Conservation (phyloP, 1,139 yeast genomes). For the Debaryomyces sp. region DNA sequence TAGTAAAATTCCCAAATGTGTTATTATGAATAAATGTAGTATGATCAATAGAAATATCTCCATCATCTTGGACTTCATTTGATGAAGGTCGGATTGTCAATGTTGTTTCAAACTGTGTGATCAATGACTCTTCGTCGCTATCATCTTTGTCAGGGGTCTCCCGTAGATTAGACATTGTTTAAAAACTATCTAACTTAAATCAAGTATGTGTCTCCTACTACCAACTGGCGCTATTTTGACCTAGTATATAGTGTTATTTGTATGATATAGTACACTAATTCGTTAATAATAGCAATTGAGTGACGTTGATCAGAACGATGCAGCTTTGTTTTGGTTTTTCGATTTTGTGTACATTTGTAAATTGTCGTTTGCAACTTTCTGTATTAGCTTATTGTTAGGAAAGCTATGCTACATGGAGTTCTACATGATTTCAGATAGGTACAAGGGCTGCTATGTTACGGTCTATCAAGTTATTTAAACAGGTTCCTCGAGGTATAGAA, state of each 20-base stretch:
- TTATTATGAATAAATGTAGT: slow-evolving; percentile 38
- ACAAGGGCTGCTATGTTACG: not conserved
- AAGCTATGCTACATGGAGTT: not conserved
- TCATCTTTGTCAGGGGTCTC: slow-evolving; percentile 29
- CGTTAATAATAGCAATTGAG: slow-evolving; percentile 5
- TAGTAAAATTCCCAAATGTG: slow-evolving; percentile 27
- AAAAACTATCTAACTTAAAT: not conserved
- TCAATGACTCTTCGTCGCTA: slow-evolving; percentile 45
- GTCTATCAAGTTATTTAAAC: slow-evolving; percentile 1
- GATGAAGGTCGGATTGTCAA: slow-evolving; percentile 46
- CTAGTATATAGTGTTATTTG: not conserved
- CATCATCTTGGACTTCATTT: slow-evolving; percentile 36
- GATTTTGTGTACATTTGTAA: slow-evolving; percentile 5
- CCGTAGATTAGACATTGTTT: slow-evolving; percentile 17
- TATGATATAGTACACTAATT: not conserved
- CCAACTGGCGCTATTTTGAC: not conserved
- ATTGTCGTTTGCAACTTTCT: slow-evolving; percentile 4
- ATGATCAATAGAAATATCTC: slow-evolving; percentile 49
- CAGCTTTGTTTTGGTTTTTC: slow-evolving; percentile 9
- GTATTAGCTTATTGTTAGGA: not conserved
- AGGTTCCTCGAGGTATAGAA: not conserved
- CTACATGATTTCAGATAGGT: not conserved
- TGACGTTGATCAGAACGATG: slow-evolving; percentile 4
- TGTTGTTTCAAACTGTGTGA: slow-evolving; percentile 52
- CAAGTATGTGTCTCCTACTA: not conserved